Base-by-base conservation (phyloP, 768 basidiomycete genomes). In the Thelephora ganbajun region DNA sequence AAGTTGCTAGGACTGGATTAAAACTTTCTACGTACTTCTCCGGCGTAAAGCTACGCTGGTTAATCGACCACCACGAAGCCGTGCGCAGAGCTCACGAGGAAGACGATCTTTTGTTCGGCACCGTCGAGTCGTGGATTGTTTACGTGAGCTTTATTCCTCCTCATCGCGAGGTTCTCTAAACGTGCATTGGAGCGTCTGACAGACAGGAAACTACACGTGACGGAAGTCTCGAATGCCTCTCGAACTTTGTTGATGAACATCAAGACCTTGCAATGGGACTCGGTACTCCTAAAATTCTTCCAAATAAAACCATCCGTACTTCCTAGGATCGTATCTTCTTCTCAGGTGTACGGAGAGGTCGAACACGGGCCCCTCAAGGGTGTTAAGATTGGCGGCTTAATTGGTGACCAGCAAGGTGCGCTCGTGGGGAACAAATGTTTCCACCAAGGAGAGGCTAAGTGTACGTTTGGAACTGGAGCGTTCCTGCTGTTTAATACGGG, bases 21-120 rank as follows among this genome's bases (percentile, higher is more conserved):
- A 87, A 85, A n/a, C 71, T 97, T 6, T 96, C 93, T 13, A 98
- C 94, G 0, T 99, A 99, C 67, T 99, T 99, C 67, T 96, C 93
- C 19, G 94, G 84, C 14, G 83, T 96, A 62, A 98, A 97, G 66
- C 71, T 96, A 52, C 78, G 86, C 41, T 99, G 94, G 94, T 90
- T 99, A 85, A 78, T 94, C 51, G 86, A 94, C 61, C 79, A 97
- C 59, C 66, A 83, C 58, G 70, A 73, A 3, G 76, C 79, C 26
- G 90, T 98, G 47, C 63, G 71, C 33, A 70, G 74, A 37, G 93
- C 96, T 0, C 82, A 92, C 58, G 78, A 83, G 35, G 65, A 74
- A 34, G 89, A 90, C 62, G 75, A 87, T 50, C 73, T 98, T 11
- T 67, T 82, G 18, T 92, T 97, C 58, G 96, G 96, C 19, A 99